Base-by-base conservation (phyloP, 371 early-diverging fungal species). In the Amoeboaphelidium protococcarum region DNA sequence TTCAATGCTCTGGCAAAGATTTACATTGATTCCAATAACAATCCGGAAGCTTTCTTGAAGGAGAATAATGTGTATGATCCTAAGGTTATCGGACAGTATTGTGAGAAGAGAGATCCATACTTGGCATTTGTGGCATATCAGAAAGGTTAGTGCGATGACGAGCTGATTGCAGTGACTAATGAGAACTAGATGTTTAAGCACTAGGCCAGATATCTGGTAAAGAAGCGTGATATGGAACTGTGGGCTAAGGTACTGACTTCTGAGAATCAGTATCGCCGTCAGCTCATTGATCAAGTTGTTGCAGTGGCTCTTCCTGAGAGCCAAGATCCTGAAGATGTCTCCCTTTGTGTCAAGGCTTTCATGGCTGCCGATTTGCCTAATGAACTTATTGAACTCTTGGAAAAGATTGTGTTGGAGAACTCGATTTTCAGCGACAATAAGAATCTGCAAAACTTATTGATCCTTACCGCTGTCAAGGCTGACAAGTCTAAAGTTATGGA, bases 121-220 rank as follows among this genome's bases (percentile, higher is more conserved):
- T 70, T 95, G 45, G 96, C 96, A 4, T 92, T 71, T 48, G 76
- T 91, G 46, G 85, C 88, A 44, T 95, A 94, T 62, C 75, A 85
- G 57, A 76, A 83, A 53, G 92, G 94, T 23, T 80, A 80, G 59
- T 89, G 91, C 55, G 94, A 95, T 54, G 65, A 71, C 47, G 91
- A 91, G 58, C 64, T 94, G 45, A 69, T 95, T 51, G 71, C 78
- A 27, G 73, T 95, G 52, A 91, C 96, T 19, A 87, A 81, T 65
- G 86, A 88, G 51, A 90, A 90, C 65, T 70, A 79, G 43, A 95
- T 95, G 96, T 94, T 88, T 67, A 95, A 95, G 71, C 92, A 91
- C 54, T 91, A 90, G 68, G 82, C 94, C 1, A 80, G 89, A 44
- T 92, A 95, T 52, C 66, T 95, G 26, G 83, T 92, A 44, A 76